A percentile compares a stretch with the other conserved stretches of the same genome.
phyloP scores from a whole-genome alignment of 805 yeast genomes.

The Lipomyces anomalus region DNA sequence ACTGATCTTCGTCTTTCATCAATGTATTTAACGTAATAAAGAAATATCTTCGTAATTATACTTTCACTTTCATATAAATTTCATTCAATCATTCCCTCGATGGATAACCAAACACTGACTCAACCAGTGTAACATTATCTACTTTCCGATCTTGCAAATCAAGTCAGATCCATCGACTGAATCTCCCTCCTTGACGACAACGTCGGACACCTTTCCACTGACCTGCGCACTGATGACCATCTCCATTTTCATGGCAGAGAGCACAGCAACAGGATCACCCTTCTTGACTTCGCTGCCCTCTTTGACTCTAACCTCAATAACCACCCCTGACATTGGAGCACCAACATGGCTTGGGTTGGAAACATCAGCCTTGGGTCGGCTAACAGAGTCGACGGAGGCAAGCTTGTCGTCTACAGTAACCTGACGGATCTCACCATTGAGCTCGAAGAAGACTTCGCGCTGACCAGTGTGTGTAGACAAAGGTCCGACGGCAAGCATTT shows the following conservation, averaged over 20 bases:
- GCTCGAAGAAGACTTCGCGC: constrained; percentile 94
- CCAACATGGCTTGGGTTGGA: constrained; percentile 89
- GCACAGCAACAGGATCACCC: constrained; percentile 91
- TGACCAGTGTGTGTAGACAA: constrained; percentile 76
- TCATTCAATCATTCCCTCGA: no score
- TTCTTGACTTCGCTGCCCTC: constrained; percentile 84
- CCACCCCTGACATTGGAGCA: constrained; percentile 99
- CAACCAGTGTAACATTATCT: no score
- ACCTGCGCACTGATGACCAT: constrained; percentile 94
- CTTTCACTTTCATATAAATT: no score
- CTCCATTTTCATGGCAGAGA: constrained; percentile 99
- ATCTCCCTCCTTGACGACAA: constrained; percentile 82
- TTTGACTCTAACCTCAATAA: constrained; percentile 88
- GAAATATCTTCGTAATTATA: no score
- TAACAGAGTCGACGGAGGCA: constrained; percentile 75
- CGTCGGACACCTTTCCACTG: constrained; percentile 73
- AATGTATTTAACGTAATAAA: no score
- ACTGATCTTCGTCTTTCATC: no score
- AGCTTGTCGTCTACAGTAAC: constrained; percentile 85
- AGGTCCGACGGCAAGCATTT: constrained; percentile 89
- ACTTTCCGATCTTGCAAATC: constrained; percentile 54
- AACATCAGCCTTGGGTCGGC: constrained; percentile 86
- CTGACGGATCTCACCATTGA: constrained; percentile 97
- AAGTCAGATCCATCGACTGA: constrained; percentile 93
- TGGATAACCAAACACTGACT: no score